phyloP scores from a whole-genome alignment of 2,329 filamentous ascomycete genomes.

The Calonectria multiphialidica region DNA sequence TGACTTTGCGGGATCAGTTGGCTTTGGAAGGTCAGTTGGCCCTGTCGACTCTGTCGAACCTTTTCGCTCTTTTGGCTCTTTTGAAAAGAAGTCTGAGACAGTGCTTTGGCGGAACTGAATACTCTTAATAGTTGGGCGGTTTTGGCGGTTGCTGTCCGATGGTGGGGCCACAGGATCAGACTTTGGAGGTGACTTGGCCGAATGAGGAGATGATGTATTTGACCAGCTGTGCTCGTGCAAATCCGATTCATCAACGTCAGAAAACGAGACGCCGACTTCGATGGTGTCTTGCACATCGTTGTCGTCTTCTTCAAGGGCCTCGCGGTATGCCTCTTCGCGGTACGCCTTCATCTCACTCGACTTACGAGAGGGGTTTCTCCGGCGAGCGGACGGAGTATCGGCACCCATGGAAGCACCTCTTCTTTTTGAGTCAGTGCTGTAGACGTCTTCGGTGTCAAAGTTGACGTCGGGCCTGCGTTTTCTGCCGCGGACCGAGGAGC shows the following conservation, averaged over 20 bases:
- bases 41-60: too few relatives aligned
- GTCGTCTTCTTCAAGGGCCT: constrained; percentile 51
- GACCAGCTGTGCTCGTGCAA: constrained; percentile 39
- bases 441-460: constrained; percentile 50
- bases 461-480: constrained; percentile 52
- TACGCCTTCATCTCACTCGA: constrained; percentile 48
- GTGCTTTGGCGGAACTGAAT: constrained; percentile 18
- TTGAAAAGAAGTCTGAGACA: constrained; percentile 16
- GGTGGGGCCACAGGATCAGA: constrained; percentile 24
- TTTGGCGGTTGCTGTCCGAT: constrained; percentile 16
- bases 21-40: too few relatives aligned
- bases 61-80: neutral
- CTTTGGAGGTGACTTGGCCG: constrained; percentile 38
- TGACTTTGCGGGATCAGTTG: too few relatives aligned
- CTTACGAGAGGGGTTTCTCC: constrained; percentile 57
- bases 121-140: constrained; percentile 20
- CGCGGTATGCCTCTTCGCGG: constrained; percentile 46
- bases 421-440: constrained; percentile 47
- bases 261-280: constrained; percentile 61
- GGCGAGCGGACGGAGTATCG: constrained; percentile 51
- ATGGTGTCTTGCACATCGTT: constrained; percentile 69
- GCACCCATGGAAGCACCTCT: constrained; percentile 52
- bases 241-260: constrained; percentile 49
- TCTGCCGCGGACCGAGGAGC: constrained; percentile 49
- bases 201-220: constrained; percentile 45